phyloP scores from a whole-genome alignment of 805 yeast genomes.

The Lachancea waltii region DNA sequence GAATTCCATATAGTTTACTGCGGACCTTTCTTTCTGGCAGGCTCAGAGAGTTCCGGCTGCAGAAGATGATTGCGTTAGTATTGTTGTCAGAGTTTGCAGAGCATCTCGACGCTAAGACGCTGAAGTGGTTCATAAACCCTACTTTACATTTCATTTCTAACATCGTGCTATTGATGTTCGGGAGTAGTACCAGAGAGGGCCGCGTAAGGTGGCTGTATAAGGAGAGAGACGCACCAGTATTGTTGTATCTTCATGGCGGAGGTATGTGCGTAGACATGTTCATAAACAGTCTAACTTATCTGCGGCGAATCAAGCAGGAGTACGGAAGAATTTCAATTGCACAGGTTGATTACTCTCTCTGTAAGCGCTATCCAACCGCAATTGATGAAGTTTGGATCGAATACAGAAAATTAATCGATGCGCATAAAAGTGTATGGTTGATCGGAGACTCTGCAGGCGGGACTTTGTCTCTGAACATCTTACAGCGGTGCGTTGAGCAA shows the following conservation, averaged over 20 bases:
- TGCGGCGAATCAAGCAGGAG: conserved; percentile 11
- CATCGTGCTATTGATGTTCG: conserved; percentile 4
- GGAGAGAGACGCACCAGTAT: conserved; percentile 12
- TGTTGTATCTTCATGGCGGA: conserved; percentile 26
- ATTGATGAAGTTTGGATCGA: conserved; percentile 5
- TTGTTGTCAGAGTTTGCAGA: conserved; percentile 4
- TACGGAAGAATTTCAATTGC: conserved; percentile 16
- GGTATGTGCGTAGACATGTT: conserved; percentile 21
- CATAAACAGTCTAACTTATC: conserved; percentile 12
- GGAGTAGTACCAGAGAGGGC: background rate
- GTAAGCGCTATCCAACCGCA: conserved; percentile 10
- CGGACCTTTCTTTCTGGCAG: conserved; percentile 1
- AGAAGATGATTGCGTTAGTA: background rate
- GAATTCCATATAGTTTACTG: conserved; percentile 2
- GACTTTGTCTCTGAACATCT: conserved; percentile 15
- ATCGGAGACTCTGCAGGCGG: conserved; percentile 30
- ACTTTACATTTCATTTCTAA: background rate
- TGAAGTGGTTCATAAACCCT: conserved; percentile 6
- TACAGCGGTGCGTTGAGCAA: conserved; percentile 11
- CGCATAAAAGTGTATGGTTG: conserved; percentile 13
- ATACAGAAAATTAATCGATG: conserved; percentile 7
- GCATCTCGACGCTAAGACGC: conserved; percentile 2
- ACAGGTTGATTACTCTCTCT: conserved; percentile 18
- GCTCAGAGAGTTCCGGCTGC: background rate
- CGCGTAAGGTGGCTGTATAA: conserved; percentile 3